phyloP scores from a whole-genome alignment of 805 yeast species.

The Metschnikowia continentalis region DNA sequence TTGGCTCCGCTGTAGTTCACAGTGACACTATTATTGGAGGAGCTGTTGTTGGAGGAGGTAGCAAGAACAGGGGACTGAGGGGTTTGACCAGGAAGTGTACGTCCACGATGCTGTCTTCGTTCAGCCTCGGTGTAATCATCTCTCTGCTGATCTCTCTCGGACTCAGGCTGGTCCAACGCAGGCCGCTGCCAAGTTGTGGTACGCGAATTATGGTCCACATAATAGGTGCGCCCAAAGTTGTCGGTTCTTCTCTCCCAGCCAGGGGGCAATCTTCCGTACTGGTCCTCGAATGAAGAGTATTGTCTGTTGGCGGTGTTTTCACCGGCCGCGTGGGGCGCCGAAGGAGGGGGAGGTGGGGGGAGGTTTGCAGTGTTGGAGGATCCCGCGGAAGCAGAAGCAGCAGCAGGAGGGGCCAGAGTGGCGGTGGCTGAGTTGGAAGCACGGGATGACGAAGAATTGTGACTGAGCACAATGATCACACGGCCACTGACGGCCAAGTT shows the following conservation, averaged over 20 bases:
- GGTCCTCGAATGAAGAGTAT: slow-evolving; percentile 94
- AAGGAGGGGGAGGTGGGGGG: slow-evolving; percentile 8
- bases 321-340: not conserved
- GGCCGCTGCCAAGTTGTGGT: slow-evolving; percentile 99
- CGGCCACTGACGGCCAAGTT: slow-evolving; percentile 91
- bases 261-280: slow-evolving; percentile 91
- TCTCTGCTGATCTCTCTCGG: slow-evolving; percentile 60
- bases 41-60: slow-evolving; percentile 17
- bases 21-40: slow-evolving; percentile 44
- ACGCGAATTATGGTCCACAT: slow-evolving; percentile 96
- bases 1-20: slow-evolving; percentile 42
- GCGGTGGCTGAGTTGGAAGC: slow-evolving; percentile 8
- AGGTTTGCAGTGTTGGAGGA: slow-evolving; percentile 12
- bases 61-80: slow-evolving; percentile 29
- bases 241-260: slow-evolving; percentile 99
- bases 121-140: slow-evolving; percentile 77
- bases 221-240: slow-evolving; percentile 94
- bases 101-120: slow-evolving; percentile 82
- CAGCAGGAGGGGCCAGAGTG: slow-evolving; percentile 8
- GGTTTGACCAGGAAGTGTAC: slow-evolving; percentile 75
- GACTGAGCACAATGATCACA: slow-evolving; percentile 71
- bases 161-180: slow-evolving; percentile 71
- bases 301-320: slow-evolving; percentile 44
- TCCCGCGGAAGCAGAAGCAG: slow-evolving; percentile 7
- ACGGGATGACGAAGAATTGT: slow-evolving; percentile 21